Conservation (phyloP, 345 rosid genomes). For the Conringia planisiliqua region DNA sequence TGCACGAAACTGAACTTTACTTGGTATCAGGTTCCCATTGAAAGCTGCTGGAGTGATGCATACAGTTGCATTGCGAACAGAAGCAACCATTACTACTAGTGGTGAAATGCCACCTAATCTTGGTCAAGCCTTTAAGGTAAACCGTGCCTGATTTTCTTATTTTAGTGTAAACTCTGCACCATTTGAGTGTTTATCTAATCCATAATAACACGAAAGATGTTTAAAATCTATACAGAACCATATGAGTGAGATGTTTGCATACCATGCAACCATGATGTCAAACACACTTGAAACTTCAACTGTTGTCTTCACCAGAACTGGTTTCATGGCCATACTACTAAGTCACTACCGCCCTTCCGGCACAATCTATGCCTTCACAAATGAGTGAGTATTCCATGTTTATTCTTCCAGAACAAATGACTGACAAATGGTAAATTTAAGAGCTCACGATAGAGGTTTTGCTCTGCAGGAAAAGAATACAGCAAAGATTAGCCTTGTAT, state of each 20-base stretch:
- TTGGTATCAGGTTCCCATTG: slow-evolving; percentile 65
- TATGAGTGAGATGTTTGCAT: slow-evolving; percentile 99
- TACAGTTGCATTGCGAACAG: slow-evolving; percentile 87
- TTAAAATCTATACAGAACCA: slow-evolving; percentile 60
- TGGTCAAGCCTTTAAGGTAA: slow-evolving; percentile 63
- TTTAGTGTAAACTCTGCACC: neutral
- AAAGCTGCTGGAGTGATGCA: slow-evolving; percentile 99
- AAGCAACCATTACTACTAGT: slow-evolving; percentile 75
- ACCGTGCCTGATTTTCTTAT: neutral
- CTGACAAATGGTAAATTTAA: slow-evolving; percentile 3
- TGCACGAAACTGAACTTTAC: slow-evolving; percentile 16
- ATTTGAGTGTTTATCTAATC: neutral
- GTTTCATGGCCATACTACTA: slow-evolving; percentile 88
- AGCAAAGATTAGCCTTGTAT: slow-evolving; percentile 84
- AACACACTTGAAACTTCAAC: slow-evolving; percentile 95
- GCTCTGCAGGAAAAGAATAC: slow-evolving; percentile 69
- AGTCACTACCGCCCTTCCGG: slow-evolving; percentile 98
- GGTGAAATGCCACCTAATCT: slow-evolving; percentile 83
- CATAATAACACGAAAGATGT: slow-evolving; percentile 11
- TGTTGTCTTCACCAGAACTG: slow-evolving; percentile 95
- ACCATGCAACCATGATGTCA: slow-evolving; percentile 99
- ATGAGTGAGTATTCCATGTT: slow-evolving; percentile 55
- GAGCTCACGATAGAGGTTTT: slow-evolving; percentile 15
- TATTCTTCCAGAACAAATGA: neutral
- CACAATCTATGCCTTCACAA: slow-evolving; percentile 66